phyloP scores from a whole-genome alignment of 768 basidiomycete genomes.

The Suillus decipiens region DNA sequence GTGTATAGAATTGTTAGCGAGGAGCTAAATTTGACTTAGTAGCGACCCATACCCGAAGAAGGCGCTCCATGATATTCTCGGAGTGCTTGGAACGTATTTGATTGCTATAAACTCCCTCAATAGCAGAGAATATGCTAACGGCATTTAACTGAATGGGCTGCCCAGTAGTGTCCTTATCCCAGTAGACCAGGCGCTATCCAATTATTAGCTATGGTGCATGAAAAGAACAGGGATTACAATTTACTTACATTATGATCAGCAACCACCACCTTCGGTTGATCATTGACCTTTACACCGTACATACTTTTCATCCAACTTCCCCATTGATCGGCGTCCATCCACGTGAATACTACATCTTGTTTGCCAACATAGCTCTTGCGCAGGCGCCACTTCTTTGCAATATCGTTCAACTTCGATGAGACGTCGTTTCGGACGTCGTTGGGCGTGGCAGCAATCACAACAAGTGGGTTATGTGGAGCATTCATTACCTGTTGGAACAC shows the following conservation, averaged over 20 bases:
- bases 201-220: background rate
- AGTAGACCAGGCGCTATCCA: conserved; percentile 70
- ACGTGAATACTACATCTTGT: conserved; percentile 76
- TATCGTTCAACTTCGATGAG: conserved; percentile 46
- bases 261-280: conserved; percentile 55
- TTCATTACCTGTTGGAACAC: conserved; percentile 89
- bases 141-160: conserved; percentile 56
- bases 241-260: conserved; percentile 73
- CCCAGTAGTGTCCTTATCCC: conserved; percentile 62
- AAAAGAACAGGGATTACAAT: background rate
- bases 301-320: conserved; percentile 87
- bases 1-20: conserved; percentile 11
- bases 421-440: conserved; percentile 41
- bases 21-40: background rate
- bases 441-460: conserved; percentile 68
- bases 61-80: conserved; percentile 68
- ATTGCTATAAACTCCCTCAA: conserved; percentile 64
- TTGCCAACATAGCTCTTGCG: conserved; percentile 30
- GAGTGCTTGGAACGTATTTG: conserved; percentile 59
- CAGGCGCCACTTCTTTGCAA: conserved; percentile 62
- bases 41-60: conserved; percentile 51
- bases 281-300: conserved; percentile 63
- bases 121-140: conserved; percentile 61
- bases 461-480: conserved; percentile 69
- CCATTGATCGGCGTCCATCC: conserved; percentile 90